Conservation (phyloP, 306 rosid species). For the Cicer bijugum region DNA sequence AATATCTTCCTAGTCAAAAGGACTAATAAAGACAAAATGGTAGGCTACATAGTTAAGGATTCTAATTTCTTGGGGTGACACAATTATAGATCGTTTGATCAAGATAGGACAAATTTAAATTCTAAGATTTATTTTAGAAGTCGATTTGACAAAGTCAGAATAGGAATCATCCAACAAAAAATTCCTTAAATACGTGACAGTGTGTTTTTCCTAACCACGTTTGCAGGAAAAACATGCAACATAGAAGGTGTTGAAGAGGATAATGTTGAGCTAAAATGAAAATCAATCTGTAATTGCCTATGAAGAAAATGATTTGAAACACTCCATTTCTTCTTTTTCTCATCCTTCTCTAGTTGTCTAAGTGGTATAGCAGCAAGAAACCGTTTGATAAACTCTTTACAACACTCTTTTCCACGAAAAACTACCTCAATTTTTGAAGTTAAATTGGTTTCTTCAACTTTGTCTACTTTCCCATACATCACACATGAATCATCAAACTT, state of each 20-base stretch:
- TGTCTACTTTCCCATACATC: conserved; percentile 44
- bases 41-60: neutral
- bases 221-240: conserved; percentile 24
- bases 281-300: conserved; percentile 70
- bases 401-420: conserved; percentile 77
- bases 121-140: neutral
- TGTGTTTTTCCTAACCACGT: neutral
- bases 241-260: conserved; percentile 39
- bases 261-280: conserved; percentile 57
- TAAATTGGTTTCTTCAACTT: neutral
- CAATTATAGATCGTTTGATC: neutral
- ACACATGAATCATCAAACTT: conserved; percentile 67
- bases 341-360: conserved; percentile 60
- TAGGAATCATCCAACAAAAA: neutral
- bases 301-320: conserved; percentile 49
- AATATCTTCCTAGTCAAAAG: too few relatives aligned
- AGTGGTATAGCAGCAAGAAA: conserved; percentile 70
- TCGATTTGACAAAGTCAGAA: neutral
- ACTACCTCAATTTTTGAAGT: conserved; percentile 34
- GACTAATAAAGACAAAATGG: too few relatives aligned
- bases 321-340: conserved; percentile 46
- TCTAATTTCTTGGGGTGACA: too few relatives aligned
- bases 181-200: neutral
- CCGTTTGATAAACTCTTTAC: conserved; percentile 72
- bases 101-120: neutral